Percentiles rank a stretch among this genome's conserved stretches.
Conservation (phyloP, 2,329 filamentous ascomycete species). For the Diaporthe humulicola region DNA sequence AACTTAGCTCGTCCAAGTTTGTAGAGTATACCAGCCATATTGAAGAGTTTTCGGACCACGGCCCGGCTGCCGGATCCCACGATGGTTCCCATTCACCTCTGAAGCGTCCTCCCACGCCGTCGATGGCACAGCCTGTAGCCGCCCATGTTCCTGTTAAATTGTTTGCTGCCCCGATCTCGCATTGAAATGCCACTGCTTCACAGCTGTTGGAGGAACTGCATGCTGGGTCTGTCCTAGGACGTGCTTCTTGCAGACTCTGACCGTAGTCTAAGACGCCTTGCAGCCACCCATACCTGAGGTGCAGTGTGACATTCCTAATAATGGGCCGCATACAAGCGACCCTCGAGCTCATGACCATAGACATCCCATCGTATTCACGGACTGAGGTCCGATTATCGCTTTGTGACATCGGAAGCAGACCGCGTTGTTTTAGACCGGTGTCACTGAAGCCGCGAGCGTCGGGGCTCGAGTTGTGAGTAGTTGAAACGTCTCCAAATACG, state of each 20-base stretch:
- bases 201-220: background rate
- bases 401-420: background rate
- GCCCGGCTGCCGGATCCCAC: constrained; percentile 1
- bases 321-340: constrained; percentile 27
- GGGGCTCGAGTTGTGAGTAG: background rate
- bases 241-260: background rate
- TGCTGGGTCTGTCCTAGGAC: background rate
- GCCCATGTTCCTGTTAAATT: background rate
- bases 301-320: background rate
- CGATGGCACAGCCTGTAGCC: background rate
- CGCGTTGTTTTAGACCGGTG: constrained; percentile 14
- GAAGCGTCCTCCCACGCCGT: constrained; percentile 4
- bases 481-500: constrained; percentile 11
- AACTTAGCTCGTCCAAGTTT: background rate
- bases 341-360: constrained; percentile 10
- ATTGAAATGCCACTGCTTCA: background rate
- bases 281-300: background rate
- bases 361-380: constrained; percentile 17
- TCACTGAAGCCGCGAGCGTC: constrained; percentile 27
- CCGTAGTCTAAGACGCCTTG: background rate
- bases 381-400: background rate
- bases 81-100: background rate
- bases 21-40: constrained; percentile 16
- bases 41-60: constrained; percentile 24
- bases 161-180: background rate